These are phyloP conservation scores for Rosa multiflora DNA, from an alignment of 306 rosid genomes.

Conservation along the genomic window DNA sequence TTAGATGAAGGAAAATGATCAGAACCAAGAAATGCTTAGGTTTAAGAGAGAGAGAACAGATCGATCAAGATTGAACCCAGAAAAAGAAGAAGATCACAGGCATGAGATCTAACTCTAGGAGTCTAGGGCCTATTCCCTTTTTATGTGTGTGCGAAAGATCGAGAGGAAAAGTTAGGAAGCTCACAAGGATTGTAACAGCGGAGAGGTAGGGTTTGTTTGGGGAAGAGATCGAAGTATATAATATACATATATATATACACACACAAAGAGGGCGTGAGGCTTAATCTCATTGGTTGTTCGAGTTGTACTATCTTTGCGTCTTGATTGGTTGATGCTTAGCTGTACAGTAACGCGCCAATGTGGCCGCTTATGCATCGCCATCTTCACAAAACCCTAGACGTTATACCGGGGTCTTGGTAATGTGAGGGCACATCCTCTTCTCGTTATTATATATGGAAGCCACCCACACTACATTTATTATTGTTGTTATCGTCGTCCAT, in stretches of 20 bases:
- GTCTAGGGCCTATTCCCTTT: not conserved
- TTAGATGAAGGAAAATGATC: not conserved
- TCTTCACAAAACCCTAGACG: slow-evolving; percentile 53
- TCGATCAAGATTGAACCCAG: not conserved
- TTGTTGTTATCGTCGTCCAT: too few species aligned
- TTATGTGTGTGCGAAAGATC: not conserved
- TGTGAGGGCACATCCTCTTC: not conserved
- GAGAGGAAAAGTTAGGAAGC: slow-evolving; percentile 26
- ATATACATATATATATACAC: slow-evolving; percentile 22
- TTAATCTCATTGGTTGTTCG: slow-evolving; percentile 25
- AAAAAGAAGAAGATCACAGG: not conserved
- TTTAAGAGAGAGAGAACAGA: slow-evolving; percentile 3
- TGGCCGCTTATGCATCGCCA: slow-evolving; percentile 34
- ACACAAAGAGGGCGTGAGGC: slow-evolving; percentile 5
- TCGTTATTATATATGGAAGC: not conserved
- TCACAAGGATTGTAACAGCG: slow-evolving; percentile 17
- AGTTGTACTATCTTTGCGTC: slow-evolving; percentile 28
- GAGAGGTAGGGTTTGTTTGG: slow-evolving; percentile 32
- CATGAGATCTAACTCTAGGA: slow-evolving; percentile 39
- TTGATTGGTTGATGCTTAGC: slow-evolving; percentile 57
- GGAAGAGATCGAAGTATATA: not conserved
- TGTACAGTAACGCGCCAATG: slow-evolving; percentile 43
- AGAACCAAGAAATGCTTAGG: not conserved
- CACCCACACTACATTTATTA: not conserved
- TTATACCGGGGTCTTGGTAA: too few species aligned